phyloP scores from a whole-genome alignment of 148 eudicot species.

The Nepenthes gracilis region DNA sequence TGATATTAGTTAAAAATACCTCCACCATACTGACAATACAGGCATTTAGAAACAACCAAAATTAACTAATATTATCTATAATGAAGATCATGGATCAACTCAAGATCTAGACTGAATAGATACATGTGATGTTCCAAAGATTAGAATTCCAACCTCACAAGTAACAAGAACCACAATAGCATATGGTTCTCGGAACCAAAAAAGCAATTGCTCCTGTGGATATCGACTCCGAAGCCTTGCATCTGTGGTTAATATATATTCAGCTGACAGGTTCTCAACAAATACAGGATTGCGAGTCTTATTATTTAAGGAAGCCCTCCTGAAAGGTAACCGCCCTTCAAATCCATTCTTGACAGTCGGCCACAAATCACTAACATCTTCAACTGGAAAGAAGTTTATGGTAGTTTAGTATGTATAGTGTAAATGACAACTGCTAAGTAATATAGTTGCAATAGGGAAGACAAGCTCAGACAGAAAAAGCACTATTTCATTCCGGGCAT shows the following conservation, averaged over 20 bases:
- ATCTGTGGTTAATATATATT: conserved; percentile 81
- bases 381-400: conserved; percentile 42
- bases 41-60: not conserved
- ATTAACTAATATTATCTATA: not conserved
- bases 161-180: conserved; percentile 91
- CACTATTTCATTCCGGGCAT: not conserved
- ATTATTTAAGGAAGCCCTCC: conserved; percentile 60
- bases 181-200: conserved; percentile 97
- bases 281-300: conserved; percentile 81
- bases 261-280: conserved; percentile 74
- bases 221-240: conserved; percentile 88
- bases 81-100: not conserved
- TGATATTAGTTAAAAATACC: too few relatives aligned
- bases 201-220: conserved; percentile 75
- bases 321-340: conserved; percentile 69
- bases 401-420: not conserved
- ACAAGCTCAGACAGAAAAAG: not conserved
- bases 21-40: not conserved
- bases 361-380: conserved; percentile 97
- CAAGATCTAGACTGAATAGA: not conserved
- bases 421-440: not conserved
- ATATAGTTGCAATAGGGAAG: not conserved
- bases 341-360: conserved; percentile 61
- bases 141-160: conserved; percentile 56
- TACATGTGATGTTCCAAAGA: not conserved